Conservation (phyloP, 2,329 filamentous ascomycete genomes). For the Hypocreales sp. region DNA sequence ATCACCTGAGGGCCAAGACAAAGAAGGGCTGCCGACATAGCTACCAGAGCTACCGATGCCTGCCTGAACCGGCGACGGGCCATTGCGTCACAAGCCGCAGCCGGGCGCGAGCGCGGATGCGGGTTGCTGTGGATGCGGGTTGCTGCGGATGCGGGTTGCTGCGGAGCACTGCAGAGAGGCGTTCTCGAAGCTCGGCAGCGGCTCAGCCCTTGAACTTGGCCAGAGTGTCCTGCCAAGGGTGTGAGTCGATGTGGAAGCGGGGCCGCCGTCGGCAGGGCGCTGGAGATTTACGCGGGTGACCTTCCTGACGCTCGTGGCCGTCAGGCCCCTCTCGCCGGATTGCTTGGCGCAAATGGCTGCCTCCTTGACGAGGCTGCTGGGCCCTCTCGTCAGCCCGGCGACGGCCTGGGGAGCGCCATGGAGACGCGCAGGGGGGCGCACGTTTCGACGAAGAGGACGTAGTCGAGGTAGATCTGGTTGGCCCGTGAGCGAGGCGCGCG, state of each 20-base stretch:
- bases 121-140: too few species aligned
- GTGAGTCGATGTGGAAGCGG: neutral
- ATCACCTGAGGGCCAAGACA: too few species aligned
- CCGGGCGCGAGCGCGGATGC: too few species aligned
- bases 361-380: constrained; percentile 57
- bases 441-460: constrained; percentile 65
- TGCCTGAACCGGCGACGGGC: too few species aligned
- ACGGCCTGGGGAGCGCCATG: neutral
- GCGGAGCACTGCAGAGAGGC: too few species aligned
- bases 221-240: constrained; percentile 38
- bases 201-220: constrained; percentile 56
- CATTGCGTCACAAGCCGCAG: too few species aligned
- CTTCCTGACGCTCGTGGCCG: constrained; percentile 62
- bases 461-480: constrained; percentile 74
- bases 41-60: too few species aligned
- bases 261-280: constrained; percentile 10
- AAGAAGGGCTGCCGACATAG: too few species aligned
- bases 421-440: too few species aligned
- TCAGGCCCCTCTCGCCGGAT: constrained; percentile 56
- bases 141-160: too few species aligned
- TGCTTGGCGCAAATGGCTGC: constrained; percentile 62
- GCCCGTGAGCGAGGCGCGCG: constrained; percentile 12
- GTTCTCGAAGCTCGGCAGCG: too few species aligned
- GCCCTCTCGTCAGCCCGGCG: constrained; percentile 3
- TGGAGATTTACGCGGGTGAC: constrained; percentile 47